Percentiles rank a stretch among this genome's conserved stretches.
phyloP scores from a whole-genome alignment of 768 basidiomycete genomes.

The Suillus plorans region DNA sequence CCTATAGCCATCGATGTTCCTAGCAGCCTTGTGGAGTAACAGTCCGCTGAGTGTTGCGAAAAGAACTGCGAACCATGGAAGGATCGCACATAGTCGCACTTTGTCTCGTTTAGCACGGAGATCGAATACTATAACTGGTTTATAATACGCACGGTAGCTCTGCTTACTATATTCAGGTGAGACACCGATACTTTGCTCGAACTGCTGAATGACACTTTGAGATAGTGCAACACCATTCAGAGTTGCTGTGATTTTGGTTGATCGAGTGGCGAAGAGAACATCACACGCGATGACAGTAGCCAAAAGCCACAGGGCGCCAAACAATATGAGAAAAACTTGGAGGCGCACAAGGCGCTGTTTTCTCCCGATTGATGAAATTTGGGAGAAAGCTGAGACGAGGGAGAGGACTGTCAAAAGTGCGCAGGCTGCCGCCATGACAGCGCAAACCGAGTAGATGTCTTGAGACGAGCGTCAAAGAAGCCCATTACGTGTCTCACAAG shows the following conservation, averaged over 20 bases:
- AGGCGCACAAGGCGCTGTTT: conserved; percentile 18
- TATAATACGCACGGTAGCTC: conserved; percentile 40
- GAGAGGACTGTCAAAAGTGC: conserved; percentile 30
- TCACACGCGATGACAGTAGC: conserved; percentile 45
- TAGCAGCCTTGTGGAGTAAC: conserved; percentile 31
- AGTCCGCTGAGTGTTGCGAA: conserved; percentile 37
- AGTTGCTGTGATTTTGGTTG: conserved; percentile 42
- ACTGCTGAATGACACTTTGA: conserved; percentile 31
- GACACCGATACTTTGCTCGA: conserved; percentile 36
- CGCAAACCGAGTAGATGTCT: conserved; percentile 40
- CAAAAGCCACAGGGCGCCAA: conserved; percentile 45
- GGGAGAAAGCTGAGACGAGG: conserved; percentile 24
- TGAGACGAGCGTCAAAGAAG: background rate
- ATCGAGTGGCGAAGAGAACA: conserved; percentile 40
- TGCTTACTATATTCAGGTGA: conserved; percentile 43
- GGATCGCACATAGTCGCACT: conserved; percentile 48
- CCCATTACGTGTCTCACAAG: background rate
- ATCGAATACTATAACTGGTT: background rate
- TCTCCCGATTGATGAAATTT: conserved; percentile 9
- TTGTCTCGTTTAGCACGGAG: conserved; percentile 9
- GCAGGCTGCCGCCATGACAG: conserved; percentile 32
- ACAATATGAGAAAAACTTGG: conserved; percentile 35
- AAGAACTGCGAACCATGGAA: conserved; percentile 51
- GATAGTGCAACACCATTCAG: conserved; percentile 38
- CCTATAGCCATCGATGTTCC: conserved; percentile 5